Evolutionary conservation across 331 rosid genomes (phyloP).

Genomic region (Quercus phellos): DNA sequence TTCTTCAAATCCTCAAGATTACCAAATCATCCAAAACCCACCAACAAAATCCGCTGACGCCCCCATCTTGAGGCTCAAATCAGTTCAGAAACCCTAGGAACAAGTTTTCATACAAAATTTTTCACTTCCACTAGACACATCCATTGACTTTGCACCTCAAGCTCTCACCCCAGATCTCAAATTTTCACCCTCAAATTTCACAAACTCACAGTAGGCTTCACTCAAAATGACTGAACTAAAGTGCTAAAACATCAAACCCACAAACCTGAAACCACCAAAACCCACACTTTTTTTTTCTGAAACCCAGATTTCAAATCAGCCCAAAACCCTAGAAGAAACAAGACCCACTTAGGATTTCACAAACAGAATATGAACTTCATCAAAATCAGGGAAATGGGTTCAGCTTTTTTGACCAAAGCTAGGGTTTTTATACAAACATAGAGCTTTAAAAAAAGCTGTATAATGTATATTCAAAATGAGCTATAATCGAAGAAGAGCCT

Average conservation of each 20-base stretch:
- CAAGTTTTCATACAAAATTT: not conserved
- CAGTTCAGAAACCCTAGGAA: conserved; percentile 5
- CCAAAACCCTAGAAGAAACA: conserved; percentile 22
- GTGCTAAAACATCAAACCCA: conserved; percentile 4
- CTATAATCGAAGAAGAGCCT: conserved; percentile 26
- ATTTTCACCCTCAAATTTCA: conserved; percentile 26
- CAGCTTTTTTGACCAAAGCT: conserved; percentile 36
- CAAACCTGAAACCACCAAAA: conserved; percentile 24
- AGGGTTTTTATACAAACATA: conserved; percentile 38
- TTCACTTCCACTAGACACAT: conserved; percentile 17
- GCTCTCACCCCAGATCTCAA: conserved; percentile 49
- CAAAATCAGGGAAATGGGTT: conserved; percentile 28
- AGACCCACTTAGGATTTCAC: conserved; percentile 20
- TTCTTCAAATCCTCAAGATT: conserved; percentile 2
- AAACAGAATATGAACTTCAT: conserved; percentile 4
- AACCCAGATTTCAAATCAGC: conserved; percentile 30
- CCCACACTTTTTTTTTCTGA: conserved; percentile 9
- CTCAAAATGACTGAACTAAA: conserved; percentile 12
- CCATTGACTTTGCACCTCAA: conserved; percentile 23
- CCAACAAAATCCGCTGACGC: conserved; percentile 24
- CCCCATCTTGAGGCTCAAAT: conserved; percentile 23
- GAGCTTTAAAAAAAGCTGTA: conserved; percentile 6
- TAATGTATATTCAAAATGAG: conserved; percentile 29
- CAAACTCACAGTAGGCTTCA: conserved; percentile 14
- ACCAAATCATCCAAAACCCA: conserved; percentile 18